Percentiles rank a stretch among this genome's conserved stretches.
Evolutionary conservation across 1,139 yeast genomes (phyloP).

Genomic region (Taiozyma sp.): DNA sequence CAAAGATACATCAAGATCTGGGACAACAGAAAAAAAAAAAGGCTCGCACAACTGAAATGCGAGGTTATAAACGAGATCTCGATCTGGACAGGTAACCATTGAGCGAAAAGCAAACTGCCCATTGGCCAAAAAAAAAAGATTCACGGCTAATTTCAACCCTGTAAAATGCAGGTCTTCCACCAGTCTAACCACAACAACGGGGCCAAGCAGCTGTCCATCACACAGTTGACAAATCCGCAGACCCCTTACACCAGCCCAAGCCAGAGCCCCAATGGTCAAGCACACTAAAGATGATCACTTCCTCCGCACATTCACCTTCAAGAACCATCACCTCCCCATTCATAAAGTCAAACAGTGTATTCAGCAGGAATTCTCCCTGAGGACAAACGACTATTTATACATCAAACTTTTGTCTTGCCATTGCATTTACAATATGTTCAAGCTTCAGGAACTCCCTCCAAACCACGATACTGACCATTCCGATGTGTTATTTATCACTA

Average conservation of each 20-base stretch:
- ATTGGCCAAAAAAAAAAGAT: neutral
- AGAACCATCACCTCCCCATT: neutral
- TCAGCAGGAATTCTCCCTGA: neutral
- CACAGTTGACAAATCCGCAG: neutral
- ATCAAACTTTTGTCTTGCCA: constrained; percentile 10
- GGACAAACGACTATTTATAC: neutral
- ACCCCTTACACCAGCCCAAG: neutral
- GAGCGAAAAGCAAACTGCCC: neutral
- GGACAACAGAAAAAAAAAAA: too few relatives aligned
- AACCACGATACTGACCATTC: neutral
- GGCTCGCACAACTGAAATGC: too few relatives aligned
- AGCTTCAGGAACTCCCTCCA: neutral
- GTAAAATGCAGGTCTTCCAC: neutral
- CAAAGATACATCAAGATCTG: constrained; percentile 4
- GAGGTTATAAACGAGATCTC: too few relatives aligned
- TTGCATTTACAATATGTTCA: constrained; percentile 11
- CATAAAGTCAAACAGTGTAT: neutral
- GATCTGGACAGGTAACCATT: too few relatives aligned
- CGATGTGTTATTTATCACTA: constrained; percentile 1
- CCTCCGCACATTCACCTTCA: neutral
- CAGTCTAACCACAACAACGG: neutral
- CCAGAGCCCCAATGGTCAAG: neutral
- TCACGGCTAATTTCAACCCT: neutral
- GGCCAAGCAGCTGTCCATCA: neutral
- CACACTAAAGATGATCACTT: neutral